phyloP scores from a whole-genome alignment of 805 yeast species.

The Sugiyamaella mastotermitis region DNA sequence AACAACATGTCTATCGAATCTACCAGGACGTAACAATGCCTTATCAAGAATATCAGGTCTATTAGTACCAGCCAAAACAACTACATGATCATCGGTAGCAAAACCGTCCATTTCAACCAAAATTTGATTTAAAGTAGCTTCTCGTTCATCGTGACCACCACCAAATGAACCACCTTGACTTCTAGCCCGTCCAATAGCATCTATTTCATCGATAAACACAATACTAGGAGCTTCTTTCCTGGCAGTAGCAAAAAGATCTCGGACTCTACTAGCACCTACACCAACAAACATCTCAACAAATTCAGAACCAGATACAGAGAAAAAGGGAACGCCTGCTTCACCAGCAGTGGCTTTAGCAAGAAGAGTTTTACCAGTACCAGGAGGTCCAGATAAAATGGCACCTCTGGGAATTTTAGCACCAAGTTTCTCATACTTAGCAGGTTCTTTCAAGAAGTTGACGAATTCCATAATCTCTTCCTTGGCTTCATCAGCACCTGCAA shows the following conservation, averaged over 20 bases:
- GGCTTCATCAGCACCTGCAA: conserved; percentile 96
- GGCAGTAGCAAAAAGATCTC: conserved; percentile 89
- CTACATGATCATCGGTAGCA: conserved; percentile 83
- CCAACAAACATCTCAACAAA: conserved; percentile 99
- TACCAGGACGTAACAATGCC: conserved; percentile 94
- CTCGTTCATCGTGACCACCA: conserved; percentile 95
- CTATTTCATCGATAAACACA: conserved; percentile 96
- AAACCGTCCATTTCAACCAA: conserved; percentile 99
- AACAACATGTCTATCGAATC: conserved; percentile 90
- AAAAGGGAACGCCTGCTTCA: conserved; percentile 97
- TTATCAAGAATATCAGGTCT: conserved; percentile 89
- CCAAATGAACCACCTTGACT: conserved; percentile 54
- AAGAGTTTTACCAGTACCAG: conserved; percentile 98
- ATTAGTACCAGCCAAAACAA: conserved; percentile 96
- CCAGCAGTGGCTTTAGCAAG: conserved; percentile 99
- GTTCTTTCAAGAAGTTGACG: conserved; percentile 87
- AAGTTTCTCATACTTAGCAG: conserved; percentile 79
- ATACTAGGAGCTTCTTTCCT: conserved; percentile 92
- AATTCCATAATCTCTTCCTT: conserved; percentile 97
- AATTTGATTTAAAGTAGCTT: conserved; percentile 89
- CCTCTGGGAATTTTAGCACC: conserved; percentile 99
- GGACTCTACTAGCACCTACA: conserved; percentile 97
- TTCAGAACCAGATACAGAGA: conserved; percentile 94
- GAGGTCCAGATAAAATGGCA: conserved; percentile 95
- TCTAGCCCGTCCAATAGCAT: conserved; percentile 96